Percentiles rank a stretch among this genome's conserved stretches.
Conservation (phyloP, 2,329 filamentous ascomycete species). For the Eutypella sp. region DNA sequence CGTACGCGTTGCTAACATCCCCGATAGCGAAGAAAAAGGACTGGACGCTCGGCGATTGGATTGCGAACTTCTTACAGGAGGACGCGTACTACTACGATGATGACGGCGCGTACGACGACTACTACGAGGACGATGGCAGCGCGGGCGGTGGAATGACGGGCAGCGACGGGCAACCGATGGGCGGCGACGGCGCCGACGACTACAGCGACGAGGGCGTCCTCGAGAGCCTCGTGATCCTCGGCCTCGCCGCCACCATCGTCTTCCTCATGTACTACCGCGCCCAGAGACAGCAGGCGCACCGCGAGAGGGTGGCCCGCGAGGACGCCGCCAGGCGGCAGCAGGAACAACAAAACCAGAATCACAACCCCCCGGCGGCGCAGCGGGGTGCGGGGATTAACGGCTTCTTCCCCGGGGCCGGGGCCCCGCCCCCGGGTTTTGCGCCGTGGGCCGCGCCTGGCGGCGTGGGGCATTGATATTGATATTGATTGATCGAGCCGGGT, state of each 20-base stretch:
- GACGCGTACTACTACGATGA: conserved; percentile 61
- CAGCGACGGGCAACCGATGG: conserved; percentile 48
- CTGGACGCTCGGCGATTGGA: conserved; percentile 80
- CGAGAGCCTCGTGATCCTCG: conserved; percentile 80
- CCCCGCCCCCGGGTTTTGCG: conserved; percentile 58
- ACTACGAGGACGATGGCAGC: conserved; percentile 52
- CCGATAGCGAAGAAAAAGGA: conserved; percentile 60
- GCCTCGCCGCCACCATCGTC: conserved; percentile 67
- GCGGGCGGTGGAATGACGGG: conserved; percentile 51
- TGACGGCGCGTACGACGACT: conserved; percentile 46
- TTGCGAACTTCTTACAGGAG: conserved; percentile 75
- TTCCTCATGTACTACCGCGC: conserved; percentile 79
- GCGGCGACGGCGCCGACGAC: conserved; percentile 53
- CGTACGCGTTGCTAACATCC: conserved; percentile 29
- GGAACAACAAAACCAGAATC: conserved; percentile 6
- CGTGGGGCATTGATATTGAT: conserved; percentile 57
- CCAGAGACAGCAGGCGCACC: conserved; percentile 57
- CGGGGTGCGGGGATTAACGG: conserved; percentile 13
- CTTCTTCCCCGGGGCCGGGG: conserved; percentile 41
- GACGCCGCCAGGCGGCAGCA: conserved; percentile 17
- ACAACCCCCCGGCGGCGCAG: conserved; percentile 8
- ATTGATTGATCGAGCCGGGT: too few relatives aligned
- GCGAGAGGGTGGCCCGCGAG: conserved; percentile 27
- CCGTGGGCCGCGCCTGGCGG: conserved; percentile 58
- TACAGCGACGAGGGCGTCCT: conserved; percentile 76